Conservation (phyloP, 257 asterid species). For the Paraleonurus japonicus region DNA sequence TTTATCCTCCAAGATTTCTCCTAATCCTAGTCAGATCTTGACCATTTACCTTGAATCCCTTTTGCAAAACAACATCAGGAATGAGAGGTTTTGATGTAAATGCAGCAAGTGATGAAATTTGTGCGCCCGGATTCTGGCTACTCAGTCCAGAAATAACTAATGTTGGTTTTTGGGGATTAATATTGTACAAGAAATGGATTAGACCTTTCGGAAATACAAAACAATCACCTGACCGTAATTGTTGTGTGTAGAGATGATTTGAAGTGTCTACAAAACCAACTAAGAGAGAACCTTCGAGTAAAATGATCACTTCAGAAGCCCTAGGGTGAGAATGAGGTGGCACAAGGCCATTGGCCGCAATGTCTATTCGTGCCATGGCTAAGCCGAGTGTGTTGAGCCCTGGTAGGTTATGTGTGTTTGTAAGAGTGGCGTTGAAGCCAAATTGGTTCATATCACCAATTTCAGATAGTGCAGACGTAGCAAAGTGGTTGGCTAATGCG, state of each 20-base stretch:
- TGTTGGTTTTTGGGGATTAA: conserved; percentile 32
- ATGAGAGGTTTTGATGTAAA: conserved; percentile 29
- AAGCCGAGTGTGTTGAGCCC: conserved; percentile 64
- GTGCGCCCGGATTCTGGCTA: conserved; percentile 64
- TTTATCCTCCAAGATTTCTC: conserved; percentile 48
- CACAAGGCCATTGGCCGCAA: conserved; percentile 43
- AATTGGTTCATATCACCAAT: conserved; percentile 42
- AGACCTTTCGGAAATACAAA: conserved; percentile 62
- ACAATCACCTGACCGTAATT: conserved; percentile 43
- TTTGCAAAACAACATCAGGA: conserved; percentile 42
- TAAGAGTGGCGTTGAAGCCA: conserved; percentile 42
- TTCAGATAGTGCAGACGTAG: conserved; percentile 50
- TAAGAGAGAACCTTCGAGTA: conserved; percentile 54
- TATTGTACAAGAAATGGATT: conserved; percentile 48
- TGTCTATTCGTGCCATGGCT: conserved; percentile 55
- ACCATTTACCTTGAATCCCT: conserved; percentile 37
- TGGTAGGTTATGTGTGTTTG: conserved; percentile 30
- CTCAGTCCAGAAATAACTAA: conserved; percentile 45
- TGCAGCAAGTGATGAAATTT: conserved; percentile 36
- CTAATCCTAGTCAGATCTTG: conserved; percentile 46
- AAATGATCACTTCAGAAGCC: conserved; percentile 59
- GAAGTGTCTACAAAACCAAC: conserved; percentile 59
- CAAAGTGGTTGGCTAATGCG: conserved; percentile 46
- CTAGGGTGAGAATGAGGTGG: conserved; percentile 74
- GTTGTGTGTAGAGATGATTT: conserved; percentile 38